Evolutionary conservation across 257 asterid genomes (phyloP).

Genomic region (Verbascum thapsus): DNA sequence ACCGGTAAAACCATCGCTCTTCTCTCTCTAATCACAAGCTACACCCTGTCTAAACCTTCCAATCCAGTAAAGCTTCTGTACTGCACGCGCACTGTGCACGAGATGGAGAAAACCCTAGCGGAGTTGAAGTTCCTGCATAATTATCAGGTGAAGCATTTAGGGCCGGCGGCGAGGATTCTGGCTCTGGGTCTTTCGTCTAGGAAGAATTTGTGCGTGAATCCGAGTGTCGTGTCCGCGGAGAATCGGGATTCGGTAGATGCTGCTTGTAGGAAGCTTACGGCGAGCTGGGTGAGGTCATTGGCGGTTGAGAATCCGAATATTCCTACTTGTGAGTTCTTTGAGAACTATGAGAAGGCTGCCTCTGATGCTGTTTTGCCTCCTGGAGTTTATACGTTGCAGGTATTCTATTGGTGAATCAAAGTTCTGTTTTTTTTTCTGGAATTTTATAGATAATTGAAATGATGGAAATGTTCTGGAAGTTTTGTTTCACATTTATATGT

Average conservation of each 20-base stretch:
- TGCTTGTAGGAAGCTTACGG: slow-evolving; percentile 88
- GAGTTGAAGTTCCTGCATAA: slow-evolving; percentile 76
- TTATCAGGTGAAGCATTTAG: slow-evolving; percentile 73
- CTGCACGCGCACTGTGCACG: slow-evolving; percentile 98
- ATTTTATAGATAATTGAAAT: neutral
- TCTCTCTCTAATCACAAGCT: slow-evolving; percentile 89
- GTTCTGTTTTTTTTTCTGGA: neutral
- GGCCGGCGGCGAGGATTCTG: slow-evolving; percentile 63
- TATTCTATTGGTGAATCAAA: slow-evolving; percentile 21
- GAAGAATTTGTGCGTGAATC: slow-evolving; percentile 91
- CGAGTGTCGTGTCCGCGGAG: slow-evolving; percentile 81
- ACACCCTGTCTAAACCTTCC: slow-evolving; percentile 71
- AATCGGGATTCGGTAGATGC: slow-evolving; percentile 97
- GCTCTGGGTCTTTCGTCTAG: slow-evolving; percentile 91
- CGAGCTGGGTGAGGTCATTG: slow-evolving; percentile 85
- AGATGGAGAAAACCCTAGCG: slow-evolving; percentile 97
- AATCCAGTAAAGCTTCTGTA: slow-evolving; percentile 73
- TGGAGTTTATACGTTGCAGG: slow-evolving; percentile 98
- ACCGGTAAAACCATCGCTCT: slow-evolving; percentile 93
- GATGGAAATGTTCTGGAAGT: slow-evolving; percentile 13
- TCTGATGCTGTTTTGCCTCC: slow-evolving; percentile 86
- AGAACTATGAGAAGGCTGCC: slow-evolving; percentile 75
- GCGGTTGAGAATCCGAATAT: slow-evolving; percentile 75
- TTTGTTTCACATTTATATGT: slow-evolving; percentile 7
- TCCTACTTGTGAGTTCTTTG: slow-evolving; percentile 75